Percentiles rank a stretch among this genome's conserved stretches.
phyloP scores from a whole-genome alignment of 805 yeast genomes.

The Kazachstania africana region DNA sequence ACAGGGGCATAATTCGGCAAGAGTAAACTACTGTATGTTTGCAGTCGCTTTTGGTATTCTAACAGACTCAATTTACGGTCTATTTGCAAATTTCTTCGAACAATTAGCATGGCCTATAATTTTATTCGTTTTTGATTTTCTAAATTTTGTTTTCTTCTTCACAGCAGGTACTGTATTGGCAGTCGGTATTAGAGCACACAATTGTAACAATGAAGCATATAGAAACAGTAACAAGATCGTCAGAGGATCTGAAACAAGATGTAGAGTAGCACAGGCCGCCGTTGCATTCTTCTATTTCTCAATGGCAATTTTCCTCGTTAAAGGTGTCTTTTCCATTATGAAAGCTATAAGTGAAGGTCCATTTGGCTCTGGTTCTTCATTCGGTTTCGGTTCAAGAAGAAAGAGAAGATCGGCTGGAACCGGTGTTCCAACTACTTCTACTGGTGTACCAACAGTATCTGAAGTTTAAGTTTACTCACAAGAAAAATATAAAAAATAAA shows the following conservation, averaged over 20 bases:
- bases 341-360: conserved; percentile 35
- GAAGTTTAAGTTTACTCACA: conserved; percentile 50
- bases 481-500: no score
- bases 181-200: conserved; percentile 73
- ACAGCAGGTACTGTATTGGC: conserved; percentile 93
- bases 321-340: conserved; percentile 39
- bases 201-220: conserved; percentile 63
- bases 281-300: conserved; percentile 77
- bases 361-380: conserved; percentile 7
- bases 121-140: conserved; percentile 62
- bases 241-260: conserved; percentile 71
- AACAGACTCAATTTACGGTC: conserved; percentile 68
- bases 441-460: conserved; percentile 78
- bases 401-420: conserved; percentile 21
- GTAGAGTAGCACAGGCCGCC: conserved; percentile 88
- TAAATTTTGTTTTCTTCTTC: conserved; percentile 82
- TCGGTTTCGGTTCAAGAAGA: conserved; percentile 12
- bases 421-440: conserved; percentile 1
- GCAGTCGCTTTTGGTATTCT: conserved; percentile 78
- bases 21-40: conserved; percentile 80
- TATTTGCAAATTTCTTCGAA: conserved; percentile 61
- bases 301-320: conserved; percentile 60
- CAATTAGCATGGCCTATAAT: conserved; percentile 75
- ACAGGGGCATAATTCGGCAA: conserved; percentile 38
- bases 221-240: conserved; percentile 52